phyloP scores from a whole-genome alignment of 345 rosid species.

The Turritis glabra region DNA sequence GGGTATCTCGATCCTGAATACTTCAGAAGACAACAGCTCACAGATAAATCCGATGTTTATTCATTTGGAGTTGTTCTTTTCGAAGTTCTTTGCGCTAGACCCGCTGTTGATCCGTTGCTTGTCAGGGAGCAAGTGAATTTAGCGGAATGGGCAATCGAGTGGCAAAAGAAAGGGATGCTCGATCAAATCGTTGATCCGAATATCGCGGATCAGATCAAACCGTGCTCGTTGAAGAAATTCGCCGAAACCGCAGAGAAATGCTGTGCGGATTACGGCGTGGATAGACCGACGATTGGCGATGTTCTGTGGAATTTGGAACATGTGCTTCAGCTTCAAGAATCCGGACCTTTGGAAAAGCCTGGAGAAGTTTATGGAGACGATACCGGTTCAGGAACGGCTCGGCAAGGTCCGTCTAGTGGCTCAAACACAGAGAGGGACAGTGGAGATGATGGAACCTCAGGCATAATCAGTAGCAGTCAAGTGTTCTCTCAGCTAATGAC shows the following conservation, averaged over 20 bases:
- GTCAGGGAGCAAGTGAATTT: conserved; percentile 89
- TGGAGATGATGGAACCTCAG: conserved; percentile 54
- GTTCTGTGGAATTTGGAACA: conserved; percentile 91
- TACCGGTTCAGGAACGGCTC: conserved; percentile 24
- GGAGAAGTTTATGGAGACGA: conserved; percentile 11
- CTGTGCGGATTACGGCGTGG: conserved; percentile 91
- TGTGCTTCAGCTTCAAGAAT: conserved; percentile 79
- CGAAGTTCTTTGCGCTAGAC: conserved; percentile 95
- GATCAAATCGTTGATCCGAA: conserved; percentile 68
- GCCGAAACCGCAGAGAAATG: conserved; percentile 97
- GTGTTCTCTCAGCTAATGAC: conserved; percentile 92
- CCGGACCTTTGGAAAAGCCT: conserved; percentile 45
- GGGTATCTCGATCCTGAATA: conserved; percentile 98
- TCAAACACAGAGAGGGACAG: conserved; percentile 37
- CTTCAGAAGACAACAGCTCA: conserved; percentile 91
- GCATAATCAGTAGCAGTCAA: conserved; percentile 54
- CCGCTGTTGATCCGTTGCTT: conserved; percentile 94
- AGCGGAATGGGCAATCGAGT: conserved; percentile 96
- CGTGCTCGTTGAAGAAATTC: conserved; percentile 68
- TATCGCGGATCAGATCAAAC: conserved; percentile 66
- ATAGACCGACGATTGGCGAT: conserved; percentile 93
- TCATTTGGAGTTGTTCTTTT: conserved; percentile 91
- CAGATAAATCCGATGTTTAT: conserved; percentile 93
- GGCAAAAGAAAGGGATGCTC: conserved; percentile 90
- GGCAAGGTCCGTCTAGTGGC: conserved; percentile 33